Evolutionary conservation across 2,329 filamentous ascomycete genomes (phyloP).

Genomic region (Colletotrichum sp.): DNA sequence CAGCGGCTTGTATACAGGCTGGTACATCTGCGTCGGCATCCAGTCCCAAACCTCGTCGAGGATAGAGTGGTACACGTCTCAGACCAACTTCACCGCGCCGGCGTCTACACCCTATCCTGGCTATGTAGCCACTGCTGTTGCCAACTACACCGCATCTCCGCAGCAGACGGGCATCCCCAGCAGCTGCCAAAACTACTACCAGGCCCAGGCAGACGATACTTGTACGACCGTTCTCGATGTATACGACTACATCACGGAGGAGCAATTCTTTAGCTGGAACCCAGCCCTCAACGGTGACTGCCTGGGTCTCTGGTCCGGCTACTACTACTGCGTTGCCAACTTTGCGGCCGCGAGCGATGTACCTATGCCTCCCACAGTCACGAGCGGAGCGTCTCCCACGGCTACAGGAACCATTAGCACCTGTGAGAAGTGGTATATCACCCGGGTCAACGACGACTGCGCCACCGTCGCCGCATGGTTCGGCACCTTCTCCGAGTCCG

Average conservation of each 20-base stretch:
- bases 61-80: conserved; percentile 3
- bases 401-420: not conserved
- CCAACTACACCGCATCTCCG: conserved; percentile 7
- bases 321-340: conserved; percentile 26
- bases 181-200: conserved; percentile 13
- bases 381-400: not conserved
- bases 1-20: not conserved
- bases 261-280: conserved; percentile 33
- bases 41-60: not conserved
- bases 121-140: not conserved
- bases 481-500: not conserved
- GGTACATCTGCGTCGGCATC: not conserved
- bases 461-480: not conserved
- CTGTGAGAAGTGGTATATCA: not conserved
- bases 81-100: conserved; percentile 4
- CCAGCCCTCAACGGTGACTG: conserved; percentile 26
- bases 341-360: not conserved
- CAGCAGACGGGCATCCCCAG: conserved; percentile 10
- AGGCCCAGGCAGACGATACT: conserved; percentile 12
- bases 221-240: conserved; percentile 13
- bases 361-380: not conserved
- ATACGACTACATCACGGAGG: conserved; percentile 23
- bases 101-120: not conserved
- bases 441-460: not conserved
- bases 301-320: conserved; percentile 25